Percentiles rank a stretch among this genome's conserved stretches.
Evolutionary conservation across 352 stramenopile genomes (phyloP).

Genomic region (Pythium rishiriense): DNA sequence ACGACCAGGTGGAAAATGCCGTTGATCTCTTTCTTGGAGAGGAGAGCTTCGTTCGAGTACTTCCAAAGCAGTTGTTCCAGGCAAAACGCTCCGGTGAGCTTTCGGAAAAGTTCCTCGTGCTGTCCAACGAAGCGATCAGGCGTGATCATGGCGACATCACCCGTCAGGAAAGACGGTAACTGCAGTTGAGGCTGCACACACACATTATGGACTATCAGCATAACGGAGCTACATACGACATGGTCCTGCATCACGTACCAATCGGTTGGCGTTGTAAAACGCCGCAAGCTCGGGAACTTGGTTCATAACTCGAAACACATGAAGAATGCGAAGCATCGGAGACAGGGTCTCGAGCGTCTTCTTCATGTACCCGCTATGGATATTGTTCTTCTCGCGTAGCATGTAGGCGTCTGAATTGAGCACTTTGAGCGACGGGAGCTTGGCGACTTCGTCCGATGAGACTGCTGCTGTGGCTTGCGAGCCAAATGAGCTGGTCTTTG

Average conservation of each 20-base stretch:
- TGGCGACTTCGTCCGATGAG: conserved; percentile 34
- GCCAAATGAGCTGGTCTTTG: conserved; percentile 6
- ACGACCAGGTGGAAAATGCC: conserved; percentile 76
- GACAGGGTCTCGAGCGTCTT: conserved; percentile 54
- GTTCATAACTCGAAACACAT: conserved; percentile 75
- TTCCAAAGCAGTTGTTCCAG: conserved; percentile 73
- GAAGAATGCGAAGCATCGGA: conserved; percentile 70
- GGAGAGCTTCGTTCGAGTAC: conserved; percentile 65
- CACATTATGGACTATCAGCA: not conserved
- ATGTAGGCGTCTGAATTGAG: conserved; percentile 68
- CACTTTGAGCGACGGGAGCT: conserved; percentile 68
- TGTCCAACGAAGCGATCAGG: conserved; percentile 72
- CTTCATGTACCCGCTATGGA: conserved; percentile 75
- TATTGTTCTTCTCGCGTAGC: conserved; percentile 56
- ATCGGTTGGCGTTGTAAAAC: conserved; percentile 80
- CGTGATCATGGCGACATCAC: conserved; percentile 69
- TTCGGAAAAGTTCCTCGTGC: conserved; percentile 82
- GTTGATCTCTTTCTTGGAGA: conserved; percentile 84
- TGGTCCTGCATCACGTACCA: no score
- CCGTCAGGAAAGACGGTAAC: conserved; percentile 67
- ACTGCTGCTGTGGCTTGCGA: conserved; percentile 12
- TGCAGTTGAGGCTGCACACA: conserved; percentile 63
- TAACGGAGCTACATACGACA: no score
- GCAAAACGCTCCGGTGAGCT: conserved; percentile 70
- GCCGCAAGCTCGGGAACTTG: conserved; percentile 67